These are phyloP conservation scores for Picochlorum sp. DNA, from an alignment of 139 green algal species.

Conservation along the genomic window DNA sequence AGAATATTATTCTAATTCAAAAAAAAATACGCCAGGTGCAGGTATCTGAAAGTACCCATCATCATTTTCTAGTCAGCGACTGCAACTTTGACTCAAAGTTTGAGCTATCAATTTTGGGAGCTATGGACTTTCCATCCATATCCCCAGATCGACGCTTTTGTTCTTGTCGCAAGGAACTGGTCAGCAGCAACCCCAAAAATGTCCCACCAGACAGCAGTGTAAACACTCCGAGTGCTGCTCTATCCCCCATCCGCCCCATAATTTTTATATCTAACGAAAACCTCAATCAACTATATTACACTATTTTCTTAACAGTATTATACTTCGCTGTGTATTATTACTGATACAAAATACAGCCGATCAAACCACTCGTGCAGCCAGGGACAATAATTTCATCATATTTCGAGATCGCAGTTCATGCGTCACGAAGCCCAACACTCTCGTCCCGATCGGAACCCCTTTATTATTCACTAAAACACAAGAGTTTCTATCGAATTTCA, in stretches of 20 bases:
- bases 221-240: slow-evolving; percentile 9
- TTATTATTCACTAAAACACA: slow-evolving; percentile 47
- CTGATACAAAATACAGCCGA: background rate
- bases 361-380: slow-evolving; percentile 44
- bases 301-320: background rate
- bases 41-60: no score
- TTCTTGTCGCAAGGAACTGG: background rate
- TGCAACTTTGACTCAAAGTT: no score
- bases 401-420: slow-evolving; percentile 41
- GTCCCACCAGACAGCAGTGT: slow-evolving; percentile 12
- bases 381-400: slow-evolving; percentile 44
- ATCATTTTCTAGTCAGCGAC: no score
- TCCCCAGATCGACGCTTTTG: background rate
- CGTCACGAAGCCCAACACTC: slow-evolving; percentile 48
- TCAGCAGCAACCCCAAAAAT: slow-evolving; percentile 17
- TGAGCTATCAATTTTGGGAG: no score
- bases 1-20: no score
- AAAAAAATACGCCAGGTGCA: no score
- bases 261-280: background rate
- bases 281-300: background rate
- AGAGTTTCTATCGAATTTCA: slow-evolving; percentile 47
- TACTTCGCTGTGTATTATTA: background rate
- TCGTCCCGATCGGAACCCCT: slow-evolving; percentile 36
- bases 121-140: background rate
- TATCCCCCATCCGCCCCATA: slow-evolving; percentile 5